phyloP scores from a whole-genome alignment of 1,139 yeast genomes.

The Pneumocystis wakefieldiae region DNA sequence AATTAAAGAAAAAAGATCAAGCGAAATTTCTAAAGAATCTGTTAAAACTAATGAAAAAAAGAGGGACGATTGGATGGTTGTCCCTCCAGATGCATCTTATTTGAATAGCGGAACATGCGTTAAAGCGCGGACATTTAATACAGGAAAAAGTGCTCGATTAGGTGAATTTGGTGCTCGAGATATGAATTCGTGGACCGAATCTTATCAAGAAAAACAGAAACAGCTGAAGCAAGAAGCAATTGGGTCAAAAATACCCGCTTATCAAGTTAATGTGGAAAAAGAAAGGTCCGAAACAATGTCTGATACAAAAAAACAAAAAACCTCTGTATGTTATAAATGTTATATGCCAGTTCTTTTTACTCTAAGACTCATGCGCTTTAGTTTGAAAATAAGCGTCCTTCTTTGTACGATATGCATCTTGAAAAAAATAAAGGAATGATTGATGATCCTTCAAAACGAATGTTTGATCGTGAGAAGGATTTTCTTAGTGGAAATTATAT shows the following conservation, averaged over 20 bases:
- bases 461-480: constrained; percentile 16
- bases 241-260: neutral
- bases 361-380: constrained; percentile 15
- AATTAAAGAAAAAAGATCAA: neutral
- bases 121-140: constrained; percentile 13
- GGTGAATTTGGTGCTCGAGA: constrained; percentile 4
- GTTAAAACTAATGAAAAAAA: neutral
- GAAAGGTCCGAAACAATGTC: constrained; percentile 8
- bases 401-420: constrained; percentile 10
- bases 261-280: constrained; percentile 11
- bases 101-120: constrained; percentile 11
- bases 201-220: constrained; percentile 9
- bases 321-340: neutral
- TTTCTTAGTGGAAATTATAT: constrained; percentile 12
- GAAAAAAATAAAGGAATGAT: constrained; percentile 6
- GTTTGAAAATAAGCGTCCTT: constrained; percentile 10
- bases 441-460: constrained; percentile 14
- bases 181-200: constrained; percentile 6
- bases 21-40: neutral
- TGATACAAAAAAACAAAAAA: neutral
- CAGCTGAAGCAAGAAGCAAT: neutral
- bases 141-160: constrained; percentile 10
- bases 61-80: constrained; percentile 15
- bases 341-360: neutral
- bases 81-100: constrained; percentile 14